These are phyloP conservation scores for Vitellaria paradoxa DNA, from an alignment of 179 eudicot genomes.

Conservation along the genomic window DNA sequence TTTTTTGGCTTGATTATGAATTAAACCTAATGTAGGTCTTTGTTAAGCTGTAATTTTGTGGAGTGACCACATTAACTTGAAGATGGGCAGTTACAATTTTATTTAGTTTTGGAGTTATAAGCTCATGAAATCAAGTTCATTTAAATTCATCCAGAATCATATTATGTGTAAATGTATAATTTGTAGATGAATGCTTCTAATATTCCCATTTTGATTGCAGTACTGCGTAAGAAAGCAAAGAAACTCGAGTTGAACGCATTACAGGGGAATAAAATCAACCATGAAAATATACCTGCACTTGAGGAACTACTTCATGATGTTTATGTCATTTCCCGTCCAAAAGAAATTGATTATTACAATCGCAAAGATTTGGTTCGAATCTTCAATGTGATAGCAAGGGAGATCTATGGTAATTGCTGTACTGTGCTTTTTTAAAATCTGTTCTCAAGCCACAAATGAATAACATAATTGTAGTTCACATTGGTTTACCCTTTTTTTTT, in stretches of 20 bases:
- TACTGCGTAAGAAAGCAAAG: conserved; percentile 41
- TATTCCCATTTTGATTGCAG: conserved; percentile 33
- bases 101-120: not conserved
- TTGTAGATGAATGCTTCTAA: not conserved
- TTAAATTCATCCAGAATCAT: not conserved
- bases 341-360: conserved; percentile 48
- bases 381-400: conserved; percentile 70
- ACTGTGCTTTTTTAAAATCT: not conserved
- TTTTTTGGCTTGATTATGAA: not conserved
- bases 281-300: conserved; percentile 34
- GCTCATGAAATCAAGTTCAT: not conserved
- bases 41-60: not conserved
- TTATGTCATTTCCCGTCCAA: conserved; percentile 47
- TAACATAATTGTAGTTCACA: not conserved
- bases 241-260: conserved; percentile 40
- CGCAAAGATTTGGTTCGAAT: conserved; percentile 62
- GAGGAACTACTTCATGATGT: conserved; percentile 45
- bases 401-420: conserved; percentile 57
- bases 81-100: not conserved
- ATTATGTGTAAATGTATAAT: not conserved
- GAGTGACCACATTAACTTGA: not conserved
- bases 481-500: not conserved
- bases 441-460: not conserved
- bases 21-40: not conserved
- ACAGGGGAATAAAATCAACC: conserved; percentile 26